Base-by-base conservation (phyloP, 371 early-diverging fungal genomes). In the Mucor circinelloides region DNA sequence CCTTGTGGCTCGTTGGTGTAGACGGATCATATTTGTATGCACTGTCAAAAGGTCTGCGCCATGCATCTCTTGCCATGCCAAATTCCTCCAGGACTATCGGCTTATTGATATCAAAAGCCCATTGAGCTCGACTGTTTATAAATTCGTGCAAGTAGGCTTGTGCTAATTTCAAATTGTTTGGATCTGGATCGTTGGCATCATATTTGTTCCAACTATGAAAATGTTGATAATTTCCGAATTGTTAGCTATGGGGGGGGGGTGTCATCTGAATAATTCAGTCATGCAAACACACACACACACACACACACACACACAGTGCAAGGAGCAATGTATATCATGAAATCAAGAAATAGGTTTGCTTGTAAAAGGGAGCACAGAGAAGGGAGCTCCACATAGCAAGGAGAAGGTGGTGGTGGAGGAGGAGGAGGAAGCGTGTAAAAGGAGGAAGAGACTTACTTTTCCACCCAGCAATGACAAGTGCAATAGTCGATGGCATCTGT, bases 31-130 rank as follows among this genome's bases (percentile, higher is more conserved):
- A 84, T 55, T 83, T 84, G 62, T 73, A 75, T 3, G 23, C 58
- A 27, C 13, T 54, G 32, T 77, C 71, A 2, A 21, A 27, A 28
- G 81, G 77, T 9, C 72, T 58, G 12, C 67, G 64, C 74, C 76
- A 82, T 13, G 78, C 82, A 56, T 87, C 87, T 19, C 86, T 74
- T 30, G 85, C 82, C 75, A 85, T 75, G 32, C 88, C 88, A 72
- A 81, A 88, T 68, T 88, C 88, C 70, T 83, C 88, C 44, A 88
- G 42, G 2, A 87, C 65, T 13, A 88, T 66, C 0, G 88, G 88
- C 63, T 88, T 88, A 0, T 72, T 55, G 21, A 88, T 46, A 3
- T 54, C 60, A 1, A 36, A 38, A 1, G 85, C 72, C 86, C 88
- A 87, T 38, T 75, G 63, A 17, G 71, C 60, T 23, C 75, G 66